Percentiles rank a stretch among this genome's conserved stretches.
Evolutionary conservation across 805 yeast species (phyloP).

Genomic region (Kregervanrija delftensis): DNA sequence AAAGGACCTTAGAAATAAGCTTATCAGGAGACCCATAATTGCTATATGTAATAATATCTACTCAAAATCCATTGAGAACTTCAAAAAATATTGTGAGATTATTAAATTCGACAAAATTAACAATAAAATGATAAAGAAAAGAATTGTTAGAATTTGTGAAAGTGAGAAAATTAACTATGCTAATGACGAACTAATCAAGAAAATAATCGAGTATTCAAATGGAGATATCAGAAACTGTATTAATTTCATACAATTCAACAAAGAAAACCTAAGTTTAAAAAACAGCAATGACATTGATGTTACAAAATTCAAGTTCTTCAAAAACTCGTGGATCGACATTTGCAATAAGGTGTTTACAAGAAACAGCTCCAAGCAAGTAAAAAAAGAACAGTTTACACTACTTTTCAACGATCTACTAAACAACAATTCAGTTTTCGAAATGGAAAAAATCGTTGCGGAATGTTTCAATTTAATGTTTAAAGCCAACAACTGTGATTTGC

Average conservation of each 20-base stretch:
- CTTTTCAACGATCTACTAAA: conserved; percentile 12
- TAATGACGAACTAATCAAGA: conserved; percentile 47
- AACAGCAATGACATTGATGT: too few species aligned
- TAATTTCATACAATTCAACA: conserved; percentile 70
- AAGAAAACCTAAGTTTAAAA: conserved; percentile 3
- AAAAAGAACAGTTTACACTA: conserved; percentile 10
- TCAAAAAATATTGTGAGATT: conserved; percentile 69
- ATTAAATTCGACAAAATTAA: conserved; percentile 58
- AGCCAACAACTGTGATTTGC: conserved; percentile 45
- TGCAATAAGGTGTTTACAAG: conserved; percentile 41
- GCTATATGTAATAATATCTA: conserved; percentile 89
- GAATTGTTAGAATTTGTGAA: conserved; percentile 45
- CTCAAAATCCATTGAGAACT: conserved; percentile 63
- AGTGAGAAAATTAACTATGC: conserved; percentile 44
- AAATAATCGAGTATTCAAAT: conserved; percentile 62
- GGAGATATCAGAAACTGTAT: conserved; percentile 84
- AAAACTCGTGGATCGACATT: not conserved
- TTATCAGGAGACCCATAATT: conserved; percentile 76
- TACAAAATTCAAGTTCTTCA: too few species aligned
- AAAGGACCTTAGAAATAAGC: conserved; percentile 14
- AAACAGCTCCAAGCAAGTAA: conserved; percentile 33
- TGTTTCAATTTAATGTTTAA: conserved; percentile 56
- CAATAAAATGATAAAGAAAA: conserved; percentile 36
- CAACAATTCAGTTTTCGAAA: conserved; percentile 36
- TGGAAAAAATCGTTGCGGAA: conserved; percentile 63